phyloP scores from a whole-genome alignment of 345 rosid species.

The Eucalyptus regnans region DNA sequence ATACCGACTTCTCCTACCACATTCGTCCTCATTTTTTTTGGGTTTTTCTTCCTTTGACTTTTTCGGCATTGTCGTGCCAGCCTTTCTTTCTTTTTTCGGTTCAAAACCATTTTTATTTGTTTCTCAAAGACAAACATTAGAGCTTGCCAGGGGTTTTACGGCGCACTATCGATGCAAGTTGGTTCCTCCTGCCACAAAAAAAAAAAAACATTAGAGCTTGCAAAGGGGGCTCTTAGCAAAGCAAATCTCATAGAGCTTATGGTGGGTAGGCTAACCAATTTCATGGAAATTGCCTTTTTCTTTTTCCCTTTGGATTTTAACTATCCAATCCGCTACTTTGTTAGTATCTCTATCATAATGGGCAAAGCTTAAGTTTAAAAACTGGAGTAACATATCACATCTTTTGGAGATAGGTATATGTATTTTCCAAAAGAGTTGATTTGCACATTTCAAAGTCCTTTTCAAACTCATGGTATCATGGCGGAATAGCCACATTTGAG shows the following conservation, averaged over 20 bases:
- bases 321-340: rapidly evolving
- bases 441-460: neutral
- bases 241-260: rapidly evolving
- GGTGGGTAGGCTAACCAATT: neutral
- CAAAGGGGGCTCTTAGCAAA: neutral
- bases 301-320: neutral
- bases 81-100: rapidly evolving
- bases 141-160: too few relatives aligned
- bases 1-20: neutral
- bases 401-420: neutral
- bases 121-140: neutral
- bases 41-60: neutral
- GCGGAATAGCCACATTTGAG: neutral
- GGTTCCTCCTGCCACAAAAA: too few relatives aligned
- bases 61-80: neutral
- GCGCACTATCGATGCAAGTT: too few relatives aligned
- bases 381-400: neutral
- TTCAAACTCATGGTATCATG: neutral
- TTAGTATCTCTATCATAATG: neutral
- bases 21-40: neutral
- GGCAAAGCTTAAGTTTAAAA: neutral
- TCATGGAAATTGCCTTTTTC: neutral
- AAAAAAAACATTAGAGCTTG: neutral
- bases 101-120: neutral
- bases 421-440: neutral